Conservation (phyloP, 441 rosid species). For the Croton setiger region DNA sequence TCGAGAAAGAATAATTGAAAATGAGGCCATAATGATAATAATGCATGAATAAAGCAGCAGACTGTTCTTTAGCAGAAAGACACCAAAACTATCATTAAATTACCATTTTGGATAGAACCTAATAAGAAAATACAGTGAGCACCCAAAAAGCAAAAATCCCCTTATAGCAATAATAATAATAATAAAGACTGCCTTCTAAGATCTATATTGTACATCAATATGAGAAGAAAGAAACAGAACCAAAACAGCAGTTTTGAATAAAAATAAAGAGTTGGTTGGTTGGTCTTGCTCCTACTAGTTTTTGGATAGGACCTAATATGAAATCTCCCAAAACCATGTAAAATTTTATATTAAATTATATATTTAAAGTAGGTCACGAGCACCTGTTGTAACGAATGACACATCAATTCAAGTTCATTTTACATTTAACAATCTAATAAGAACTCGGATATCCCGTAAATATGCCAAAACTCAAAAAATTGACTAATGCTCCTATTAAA, state of each 20-base stretch:
- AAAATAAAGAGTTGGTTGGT: background rate
- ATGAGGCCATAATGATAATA: constrained; percentile 39
- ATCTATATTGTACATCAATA: background rate
- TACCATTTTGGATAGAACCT: constrained; percentile 24
- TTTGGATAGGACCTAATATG: background rate
- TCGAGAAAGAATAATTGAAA: constrained; percentile 36
- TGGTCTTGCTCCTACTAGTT: constrained; percentile 2
- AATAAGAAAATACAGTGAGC: constrained; percentile 12
- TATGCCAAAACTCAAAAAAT: no score
- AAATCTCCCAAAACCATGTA: no score
- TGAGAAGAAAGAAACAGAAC: constrained; percentile 2
- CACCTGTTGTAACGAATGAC: no score
- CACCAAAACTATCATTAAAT: constrained; percentile 26
- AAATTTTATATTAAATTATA: no score
- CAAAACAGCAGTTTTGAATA: constrained; percentile 13
- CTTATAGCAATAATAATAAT: background rate
- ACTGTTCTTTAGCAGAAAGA: constrained; percentile 21
- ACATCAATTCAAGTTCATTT: no score
- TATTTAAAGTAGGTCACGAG: no score
- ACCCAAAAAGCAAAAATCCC: background rate
- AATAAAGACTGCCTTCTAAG: background rate
- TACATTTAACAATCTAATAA: no score
- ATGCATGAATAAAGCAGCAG: constrained; percentile 32
- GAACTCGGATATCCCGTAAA: no score
- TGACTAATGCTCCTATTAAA: no score